Percentiles rank a stretch among this genome's conserved stretches.
Evolutionary conservation across 2,329 filamentous ascomycete species (phyloP).

Genomic region (Didymella sp.): DNA sequence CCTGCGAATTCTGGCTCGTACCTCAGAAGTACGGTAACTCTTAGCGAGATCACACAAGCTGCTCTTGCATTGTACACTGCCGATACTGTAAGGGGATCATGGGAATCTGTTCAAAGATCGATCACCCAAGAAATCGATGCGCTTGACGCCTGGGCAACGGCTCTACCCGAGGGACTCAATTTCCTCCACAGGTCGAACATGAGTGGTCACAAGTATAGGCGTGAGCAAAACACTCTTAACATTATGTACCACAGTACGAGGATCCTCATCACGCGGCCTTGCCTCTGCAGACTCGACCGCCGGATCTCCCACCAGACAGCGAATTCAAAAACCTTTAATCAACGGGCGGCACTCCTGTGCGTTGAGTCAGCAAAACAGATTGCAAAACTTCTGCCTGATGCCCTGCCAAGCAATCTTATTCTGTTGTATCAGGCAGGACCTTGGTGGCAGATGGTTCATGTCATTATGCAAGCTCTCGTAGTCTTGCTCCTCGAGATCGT

Average conservation of each 20-base stretch:
- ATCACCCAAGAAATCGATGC: slow-evolving; percentile 39
- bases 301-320: slow-evolving; percentile 41
- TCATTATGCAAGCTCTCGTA: slow-evolving; percentile 49
- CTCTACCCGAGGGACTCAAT: slow-evolving; percentile 36
- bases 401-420: slow-evolving; percentile 7
- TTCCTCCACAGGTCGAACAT: slow-evolving; percentile 13
- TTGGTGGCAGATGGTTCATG: slow-evolving; percentile 48
- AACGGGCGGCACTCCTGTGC: slow-evolving; percentile 41
- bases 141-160: slow-evolving; percentile 44
- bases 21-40: slow-evolving; percentile 25
- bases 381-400: slow-evolving; percentile 43
- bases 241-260: slow-evolving; percentile 32
- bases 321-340: slow-evolving; percentile 42
- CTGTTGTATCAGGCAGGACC: slow-evolving; percentile 35
- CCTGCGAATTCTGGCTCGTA: slow-evolving; percentile 33
- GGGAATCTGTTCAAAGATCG: slow-evolving; percentile 44
- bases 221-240: slow-evolving; percentile 29
- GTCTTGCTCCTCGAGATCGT: slow-evolving; percentile 50
- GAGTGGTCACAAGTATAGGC: slow-evolving; percentile 1
- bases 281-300: slow-evolving; percentile 46
- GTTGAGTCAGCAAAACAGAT: slow-evolving; percentile 45
- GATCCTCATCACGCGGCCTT: slow-evolving; percentile 51
- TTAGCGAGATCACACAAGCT: slow-evolving; percentile 41
- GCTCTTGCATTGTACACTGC: slow-evolving; percentile 47
- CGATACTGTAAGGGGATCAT: slow-evolving; percentile 37